Base-by-base conservation (phyloP, 2,329 filamentous ascomycete species). In the Aspergillus quadrilineatus region DNA sequence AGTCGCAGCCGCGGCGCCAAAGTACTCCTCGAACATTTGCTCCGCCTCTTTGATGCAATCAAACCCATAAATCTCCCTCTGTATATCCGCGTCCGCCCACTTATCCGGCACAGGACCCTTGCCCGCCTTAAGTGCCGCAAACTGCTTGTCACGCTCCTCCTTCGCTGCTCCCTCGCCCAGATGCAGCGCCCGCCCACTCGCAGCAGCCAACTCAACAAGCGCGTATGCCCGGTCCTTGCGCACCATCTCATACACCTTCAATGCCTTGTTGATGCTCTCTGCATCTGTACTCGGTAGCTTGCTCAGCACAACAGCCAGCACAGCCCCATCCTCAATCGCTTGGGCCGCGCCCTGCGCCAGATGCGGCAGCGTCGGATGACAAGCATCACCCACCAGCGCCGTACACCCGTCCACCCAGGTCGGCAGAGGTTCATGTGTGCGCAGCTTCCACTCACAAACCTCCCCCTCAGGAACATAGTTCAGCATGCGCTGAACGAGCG, bases 21-120 rank as follows among this genome's bases (percentile, higher is more conserved):
- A 65, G 37, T 61, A 60, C 57, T 63, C 61, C 17, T 61, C 57
- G 49, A 64, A 65, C 44, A 74, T 73, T 43, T 84, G 80, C 49
- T 72, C 70, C 0, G 84, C 79, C 54, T 84, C 80, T 64, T 77
- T 72, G 49, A 83, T 77, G 65, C 84, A 86, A 70, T 88, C 85
- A 65, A 85, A 79, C 9, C 81, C 80, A 70, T 88, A 88, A 58
- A 88, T 83, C 79, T 82, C 82, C 70, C 81, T 79, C 72, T 89
- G 86, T 42, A 88, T 84, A 65, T 88, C 85, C 8, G 85, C 84
- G 69, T 86, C 87, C 3, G 85, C 85, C 86, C 86, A 89, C 75
- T 87, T 88, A 73, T 89, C 86, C 8, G 74, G 74, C 7, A 74
- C 73, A 17, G 76, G 78, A 1, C 79, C 78, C 66, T 79, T 80